Evolutionary conservation across 352 stramenopile genomes (phyloP).

Genomic region (Phytopythium delawarense): DNA sequence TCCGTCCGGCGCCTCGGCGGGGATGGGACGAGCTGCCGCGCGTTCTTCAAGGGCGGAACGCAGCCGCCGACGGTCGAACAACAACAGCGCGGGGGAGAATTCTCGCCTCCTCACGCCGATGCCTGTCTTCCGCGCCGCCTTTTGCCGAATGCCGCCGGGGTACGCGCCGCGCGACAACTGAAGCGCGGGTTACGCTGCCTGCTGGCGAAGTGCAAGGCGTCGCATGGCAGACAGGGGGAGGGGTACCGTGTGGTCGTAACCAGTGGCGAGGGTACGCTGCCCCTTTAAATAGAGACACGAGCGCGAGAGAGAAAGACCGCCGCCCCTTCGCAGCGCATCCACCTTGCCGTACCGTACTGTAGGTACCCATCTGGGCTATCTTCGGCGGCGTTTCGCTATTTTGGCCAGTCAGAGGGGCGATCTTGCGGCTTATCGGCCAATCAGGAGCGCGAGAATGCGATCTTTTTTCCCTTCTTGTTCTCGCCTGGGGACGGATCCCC

Average conservation of each 20-base stretch:
- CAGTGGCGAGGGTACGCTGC: not conserved
- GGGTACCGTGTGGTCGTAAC: not conserved
- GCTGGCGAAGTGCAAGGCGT: no score
- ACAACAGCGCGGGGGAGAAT: not conserved
- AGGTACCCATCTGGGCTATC: slow-evolving; percentile 4
- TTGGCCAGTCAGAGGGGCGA: not conserved
- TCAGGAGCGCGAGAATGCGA: slow-evolving; percentile 6
- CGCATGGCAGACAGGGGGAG: not conserved
- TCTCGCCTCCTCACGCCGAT: not conserved
- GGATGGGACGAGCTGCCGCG: not conserved
- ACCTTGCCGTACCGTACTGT: not conserved
- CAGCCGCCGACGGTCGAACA: not conserved
- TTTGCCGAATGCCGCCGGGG: not conserved
- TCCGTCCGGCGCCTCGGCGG: not conserved
- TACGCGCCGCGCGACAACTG: not conserved
- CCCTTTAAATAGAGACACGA: not conserved
- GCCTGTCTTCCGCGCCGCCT: not conserved
- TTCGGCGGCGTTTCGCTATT: slow-evolving; percentile 2
- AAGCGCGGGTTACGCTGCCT: not conserved
- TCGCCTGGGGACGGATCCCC: not conserved
- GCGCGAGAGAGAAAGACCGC: not conserved
- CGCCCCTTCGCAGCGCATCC: slow-evolving; percentile 3
- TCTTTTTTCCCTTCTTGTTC: slow-evolving; percentile 15
- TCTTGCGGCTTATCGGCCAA: slow-evolving; percentile 10
- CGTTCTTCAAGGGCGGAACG: slow-evolving; percentile 2